Conservation (phyloP, 2,329 filamentous ascomycete species). For the Bipolaris bicolor region DNA sequence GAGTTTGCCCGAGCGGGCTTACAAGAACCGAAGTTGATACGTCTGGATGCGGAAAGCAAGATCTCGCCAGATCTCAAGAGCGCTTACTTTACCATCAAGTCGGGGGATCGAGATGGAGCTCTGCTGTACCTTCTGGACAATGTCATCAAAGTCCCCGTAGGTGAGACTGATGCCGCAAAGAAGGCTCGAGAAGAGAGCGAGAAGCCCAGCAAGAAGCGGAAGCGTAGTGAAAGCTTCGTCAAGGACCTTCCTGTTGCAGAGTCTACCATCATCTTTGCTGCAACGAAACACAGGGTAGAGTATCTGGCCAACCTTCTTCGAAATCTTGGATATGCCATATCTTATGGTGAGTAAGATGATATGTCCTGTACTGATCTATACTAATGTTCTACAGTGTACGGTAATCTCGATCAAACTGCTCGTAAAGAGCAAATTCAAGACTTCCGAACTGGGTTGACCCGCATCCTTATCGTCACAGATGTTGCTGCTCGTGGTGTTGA, state of each 20-base stretch:
- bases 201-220: constrained; percentile 70
- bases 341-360: constrained; percentile 61
- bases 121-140: constrained; percentile 88
- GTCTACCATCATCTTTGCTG: constrained; percentile 92
- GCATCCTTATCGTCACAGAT: constrained; percentile 94
- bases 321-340: constrained; percentile 83
- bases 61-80: constrained; percentile 95
- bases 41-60: constrained; percentile 93
- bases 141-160: constrained; percentile 85
- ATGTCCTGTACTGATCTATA: neutral
- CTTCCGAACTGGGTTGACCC: constrained; percentile 82
- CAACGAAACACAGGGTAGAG: constrained; percentile 97
- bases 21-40: constrained; percentile 87
- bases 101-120: constrained; percentile 90
- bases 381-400: constrained; percentile 68
- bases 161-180: constrained; percentile 62
- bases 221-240: constrained; percentile 63
- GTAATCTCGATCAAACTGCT: constrained; percentile 90
- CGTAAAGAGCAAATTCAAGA: constrained; percentile 90
- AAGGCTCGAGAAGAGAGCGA: constrained; percentile 54
- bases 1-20: constrained; percentile 94
- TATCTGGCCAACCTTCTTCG: constrained; percentile 84
- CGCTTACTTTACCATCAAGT: constrained; percentile 92
- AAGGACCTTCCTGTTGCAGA: constrained; percentile 80
- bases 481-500: constrained; percentile 97